phyloP scores from a whole-genome alignment of 164 flowering plant species.

The Dillenia turbinata region DNA sequence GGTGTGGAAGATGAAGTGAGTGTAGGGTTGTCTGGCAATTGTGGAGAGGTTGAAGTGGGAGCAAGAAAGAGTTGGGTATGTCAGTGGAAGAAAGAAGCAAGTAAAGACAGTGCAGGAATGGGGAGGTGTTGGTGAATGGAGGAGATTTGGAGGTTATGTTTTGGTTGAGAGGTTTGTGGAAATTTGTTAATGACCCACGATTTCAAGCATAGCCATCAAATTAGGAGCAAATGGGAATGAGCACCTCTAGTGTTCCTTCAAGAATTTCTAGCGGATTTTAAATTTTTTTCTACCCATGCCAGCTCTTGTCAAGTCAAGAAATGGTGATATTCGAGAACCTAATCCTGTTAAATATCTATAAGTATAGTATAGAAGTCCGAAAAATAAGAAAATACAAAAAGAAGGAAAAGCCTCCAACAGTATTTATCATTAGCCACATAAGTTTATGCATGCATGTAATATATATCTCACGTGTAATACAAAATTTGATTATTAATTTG shows the following conservation, averaged over 20 bases:
- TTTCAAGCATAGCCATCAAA: slow-evolving; percentile 39
- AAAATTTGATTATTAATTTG: too few species aligned
- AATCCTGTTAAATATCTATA: too few species aligned
- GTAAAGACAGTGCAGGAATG: slow-evolving; percentile 34
- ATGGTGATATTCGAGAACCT: too few species aligned
- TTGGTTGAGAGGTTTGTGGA: slow-evolving; percentile 58
- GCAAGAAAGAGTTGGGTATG: slow-evolving; percentile 42
- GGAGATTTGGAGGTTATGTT: slow-evolving; percentile 41
- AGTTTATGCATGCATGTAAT: too few species aligned
- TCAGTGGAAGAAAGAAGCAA: slow-evolving; percentile 18
- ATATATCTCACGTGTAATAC: too few species aligned
- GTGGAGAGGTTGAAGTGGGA: slow-evolving; percentile 55
- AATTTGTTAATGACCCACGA: slow-evolving; percentile 37
- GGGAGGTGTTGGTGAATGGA: slow-evolving; percentile 24
- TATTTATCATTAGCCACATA: too few species aligned
- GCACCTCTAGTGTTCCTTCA: background rate
- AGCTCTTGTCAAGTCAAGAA: too few species aligned
- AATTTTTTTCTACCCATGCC: too few species aligned
- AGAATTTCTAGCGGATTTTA: background rate
- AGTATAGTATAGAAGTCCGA: too few species aligned
- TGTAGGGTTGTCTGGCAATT: slow-evolving; percentile 31
- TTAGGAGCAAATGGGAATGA: slow-evolving; percentile 46
- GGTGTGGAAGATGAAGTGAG: slow-evolving; percentile 9
- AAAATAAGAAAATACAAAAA: too few species aligned
- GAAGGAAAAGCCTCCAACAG: too few species aligned